Base-by-base conservation (phyloP, 345 rosid species). In the Sapria himalayana region DNA sequence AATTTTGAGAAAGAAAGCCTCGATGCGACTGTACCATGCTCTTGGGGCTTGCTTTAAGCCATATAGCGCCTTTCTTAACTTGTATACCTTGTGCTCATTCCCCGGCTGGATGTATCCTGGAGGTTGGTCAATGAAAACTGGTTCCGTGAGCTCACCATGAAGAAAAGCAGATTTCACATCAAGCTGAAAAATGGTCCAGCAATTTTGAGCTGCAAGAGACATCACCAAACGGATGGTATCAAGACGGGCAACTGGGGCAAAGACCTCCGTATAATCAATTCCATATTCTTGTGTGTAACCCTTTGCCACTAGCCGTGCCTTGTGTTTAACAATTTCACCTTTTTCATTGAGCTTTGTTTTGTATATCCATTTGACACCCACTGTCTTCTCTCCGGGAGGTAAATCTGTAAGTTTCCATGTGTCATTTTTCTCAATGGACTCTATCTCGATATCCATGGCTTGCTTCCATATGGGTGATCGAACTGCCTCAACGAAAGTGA, bases 41-140 rank as follows among this genome's bases (percentile, higher is more conserved):
- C 44, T 20, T 1, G 44, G 44, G 9, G 44, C n/a, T n/a, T n/a
- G n/a, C n/a, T n/a, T n/a, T n/a, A n/a, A n/a, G n/a, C n/a, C n/a
- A n/a, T n/a, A n/a, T 2, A 40, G 13, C 1, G 29, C 29, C 15
- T 5, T 40, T 1, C 23, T 5, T 6, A 40, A 22, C 15, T 9
- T 40, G 19, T 40, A 40, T 1, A 40, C 29, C 29, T 40, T 40
- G 5, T 2, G 2, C 23, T 40, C 44, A 13, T 20, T 22, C 16
- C 44, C 44, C 11, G n/a, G 10, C 7, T 14, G 21, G 7, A 20
- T 18, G 15, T 14, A 40, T 6, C 44, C 44, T 1, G 2, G 1
- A 5, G 44, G 44, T 40, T 40, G 44, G 13, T 22, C 29, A 20
- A 40, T 21, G 23, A 20, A 33, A 40, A 40, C 29, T 1, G 10